phyloP scores from a whole-genome alignment of 768 basidiomycete genomes.

The Collybia sp. region DNA sequence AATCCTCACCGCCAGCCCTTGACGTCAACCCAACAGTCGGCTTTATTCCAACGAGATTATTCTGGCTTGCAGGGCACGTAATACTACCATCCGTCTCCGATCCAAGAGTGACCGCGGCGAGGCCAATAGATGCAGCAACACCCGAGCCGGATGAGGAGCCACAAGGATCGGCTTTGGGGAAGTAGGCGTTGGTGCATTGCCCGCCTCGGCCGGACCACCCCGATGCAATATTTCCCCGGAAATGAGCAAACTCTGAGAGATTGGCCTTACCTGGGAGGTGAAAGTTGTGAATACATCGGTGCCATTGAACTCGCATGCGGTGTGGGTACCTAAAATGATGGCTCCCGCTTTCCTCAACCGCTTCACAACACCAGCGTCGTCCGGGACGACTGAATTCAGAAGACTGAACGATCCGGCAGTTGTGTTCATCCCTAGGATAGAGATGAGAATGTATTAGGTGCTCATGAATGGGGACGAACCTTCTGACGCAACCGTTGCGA shows the following conservation, averaged over 20 bases:
- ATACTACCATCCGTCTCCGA: constrained; percentile 55
- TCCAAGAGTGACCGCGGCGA: constrained; percentile 42
- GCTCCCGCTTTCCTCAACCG: constrained; percentile 37
- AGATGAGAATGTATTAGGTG: background rate
- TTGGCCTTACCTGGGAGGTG: constrained; percentile 47
- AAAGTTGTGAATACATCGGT: background rate
- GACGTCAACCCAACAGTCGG: constrained; percentile 59
- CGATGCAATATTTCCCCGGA: constrained; percentile 37
- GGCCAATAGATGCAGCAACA: constrained; percentile 46
- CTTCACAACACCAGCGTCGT: constrained; percentile 41
- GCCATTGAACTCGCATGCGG: background rate
- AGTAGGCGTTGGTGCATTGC: constrained; percentile 47
- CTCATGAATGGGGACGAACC: constrained; percentile 16
- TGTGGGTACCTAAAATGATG: constrained; percentile 34
- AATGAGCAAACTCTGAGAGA: constrained; percentile 50
- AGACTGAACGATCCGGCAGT: constrained; percentile 41
- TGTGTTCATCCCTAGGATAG: constrained; percentile 35
- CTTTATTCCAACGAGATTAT: constrained; percentile 57
- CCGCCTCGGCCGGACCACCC: constrained; percentile 60
- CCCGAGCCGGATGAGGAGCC: constrained; percentile 61
- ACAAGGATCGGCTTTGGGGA: constrained; percentile 46
- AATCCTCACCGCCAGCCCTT: constrained; percentile 44
- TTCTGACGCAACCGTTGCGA: constrained; percentile 40
- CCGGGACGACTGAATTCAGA: constrained; percentile 36
- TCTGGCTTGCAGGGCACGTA: constrained; percentile 44